These are phyloP conservation scores for Alternaria sp. DNA, from an alignment of 2,329 filamentous ascomycete genomes.

Conservation along the genomic window DNA sequence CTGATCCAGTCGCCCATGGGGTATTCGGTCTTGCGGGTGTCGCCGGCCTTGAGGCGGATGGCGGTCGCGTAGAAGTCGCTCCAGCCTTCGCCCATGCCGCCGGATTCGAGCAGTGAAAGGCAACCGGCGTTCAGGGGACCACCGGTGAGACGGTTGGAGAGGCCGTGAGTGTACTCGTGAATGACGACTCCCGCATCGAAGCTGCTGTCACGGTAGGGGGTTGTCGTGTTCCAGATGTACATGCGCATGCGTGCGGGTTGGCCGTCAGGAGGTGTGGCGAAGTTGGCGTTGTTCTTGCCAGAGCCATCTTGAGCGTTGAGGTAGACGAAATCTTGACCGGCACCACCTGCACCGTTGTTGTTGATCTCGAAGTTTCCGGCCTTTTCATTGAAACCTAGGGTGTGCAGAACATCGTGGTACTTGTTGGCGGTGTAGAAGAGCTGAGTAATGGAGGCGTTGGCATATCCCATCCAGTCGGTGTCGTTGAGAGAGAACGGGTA, in stretches of 20 bases:
- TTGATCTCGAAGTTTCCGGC: slow-evolving; percentile 67
- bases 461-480: slow-evolving; percentile 48
- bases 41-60: slow-evolving; percentile 54
- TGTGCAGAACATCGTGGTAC: slow-evolving; percentile 65
- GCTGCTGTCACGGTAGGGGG: slow-evolving; percentile 59
- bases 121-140: slow-evolving; percentile 62
- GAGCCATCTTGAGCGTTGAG: slow-evolving; percentile 63
- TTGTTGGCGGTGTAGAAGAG: slow-evolving; percentile 67
- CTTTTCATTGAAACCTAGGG: slow-evolving; percentile 63
- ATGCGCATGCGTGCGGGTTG: slow-evolving; percentile 62
- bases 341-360: slow-evolving; percentile 62
- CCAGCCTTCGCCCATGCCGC: slow-evolving; percentile 67
- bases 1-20: slow-evolving; percentile 59
- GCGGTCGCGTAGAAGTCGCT: slow-evolving; percentile 62
- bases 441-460: slow-evolving; percentile 63
- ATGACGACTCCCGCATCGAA: slow-evolving; percentile 67
- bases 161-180: slow-evolving; percentile 54
- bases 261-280: slow-evolving; percentile 54
- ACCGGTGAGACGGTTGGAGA: slow-evolving; percentile 65
- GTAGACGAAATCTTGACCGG: slow-evolving; percentile 60
- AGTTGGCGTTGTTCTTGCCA: slow-evolving; percentile 64
- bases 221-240: slow-evolving; percentile 62
- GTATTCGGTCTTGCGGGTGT: slow-evolving; percentile 57
- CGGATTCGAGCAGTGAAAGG: slow-evolving; percentile 55
- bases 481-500: slow-evolving; percentile 36